phyloP scores from a whole-genome alignment of 371 early-diverging fungal genomes.

The Nematocida ausubeli region DNA sequence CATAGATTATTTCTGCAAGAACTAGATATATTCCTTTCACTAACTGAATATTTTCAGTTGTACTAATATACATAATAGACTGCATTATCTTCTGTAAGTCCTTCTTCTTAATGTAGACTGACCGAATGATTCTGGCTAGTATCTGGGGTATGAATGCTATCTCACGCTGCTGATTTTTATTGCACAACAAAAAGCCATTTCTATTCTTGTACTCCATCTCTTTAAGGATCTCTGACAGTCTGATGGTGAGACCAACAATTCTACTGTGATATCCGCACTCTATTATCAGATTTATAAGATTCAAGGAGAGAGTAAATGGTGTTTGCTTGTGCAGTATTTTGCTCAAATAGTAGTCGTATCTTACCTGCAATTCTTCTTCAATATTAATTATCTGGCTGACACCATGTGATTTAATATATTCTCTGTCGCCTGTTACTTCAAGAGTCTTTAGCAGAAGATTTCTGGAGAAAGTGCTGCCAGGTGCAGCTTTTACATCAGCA shows the following conservation, averaged over 20 bases:
- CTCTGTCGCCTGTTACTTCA: slow-evolving; percentile 29
- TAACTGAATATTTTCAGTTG: slow-evolving; percentile 7
- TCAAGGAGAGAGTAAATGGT: neutral
- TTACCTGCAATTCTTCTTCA: slow-evolving; percentile 16
- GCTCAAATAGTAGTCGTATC: slow-evolving; percentile 31
- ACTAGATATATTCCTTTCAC: slow-evolving; percentile 13
- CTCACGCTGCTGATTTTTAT: neutral
- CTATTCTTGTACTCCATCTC: slow-evolving; percentile 28
- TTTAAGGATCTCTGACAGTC: slow-evolving; percentile 22
- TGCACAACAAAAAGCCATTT: neutral
- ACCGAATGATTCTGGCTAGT: slow-evolving; percentile 7
- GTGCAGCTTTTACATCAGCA: neutral
- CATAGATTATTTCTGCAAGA: slow-evolving; percentile 8
- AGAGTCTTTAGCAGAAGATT: neutral
- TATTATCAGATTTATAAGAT: slow-evolving; percentile 25
- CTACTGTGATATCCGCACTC: slow-evolving; percentile 37
- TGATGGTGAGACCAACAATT: slow-evolving; percentile 23
- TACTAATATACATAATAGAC: slow-evolving; percentile 17
- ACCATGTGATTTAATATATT: neutral
- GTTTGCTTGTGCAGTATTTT: neutral
- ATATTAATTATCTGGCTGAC: neutral
- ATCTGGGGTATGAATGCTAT: neutral
- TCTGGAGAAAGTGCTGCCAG: slow-evolving; percentile 9
- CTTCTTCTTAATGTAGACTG: slow-evolving; percentile 22
- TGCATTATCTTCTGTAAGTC: slow-evolving; percentile 13